phyloP scores from a whole-genome alignment of 345 rosid genomes.

The Isatis tinctoria region DNA sequence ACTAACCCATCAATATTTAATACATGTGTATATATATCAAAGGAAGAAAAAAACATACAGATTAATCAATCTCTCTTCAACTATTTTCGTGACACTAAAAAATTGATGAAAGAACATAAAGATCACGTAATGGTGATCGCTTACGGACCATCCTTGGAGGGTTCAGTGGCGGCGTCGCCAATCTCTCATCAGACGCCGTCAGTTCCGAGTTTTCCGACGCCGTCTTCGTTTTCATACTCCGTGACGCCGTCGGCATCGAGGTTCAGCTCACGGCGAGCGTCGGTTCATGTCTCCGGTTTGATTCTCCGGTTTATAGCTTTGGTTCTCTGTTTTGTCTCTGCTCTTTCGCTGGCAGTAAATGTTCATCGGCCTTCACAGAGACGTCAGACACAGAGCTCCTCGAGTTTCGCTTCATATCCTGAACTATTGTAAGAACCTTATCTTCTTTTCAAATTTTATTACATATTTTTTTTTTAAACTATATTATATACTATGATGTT shows the following conservation, averaged over 20 bases:
- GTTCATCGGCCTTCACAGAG: conserved; percentile 32
- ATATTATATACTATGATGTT: neutral
- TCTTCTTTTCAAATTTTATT: conserved; percentile 2
- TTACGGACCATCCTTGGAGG: conserved; percentile 33
- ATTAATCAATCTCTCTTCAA: conserved; percentile 1
- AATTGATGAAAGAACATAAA: conserved; percentile 24
- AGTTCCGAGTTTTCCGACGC: conserved; percentile 34
- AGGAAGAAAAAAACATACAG: neutral
- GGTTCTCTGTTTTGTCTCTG: conserved; percentile 57
- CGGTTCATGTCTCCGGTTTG: conserved; percentile 32
- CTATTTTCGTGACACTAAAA: neutral
- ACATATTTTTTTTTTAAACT: neutral
- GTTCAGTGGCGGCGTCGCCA: conserved; percentile 40
- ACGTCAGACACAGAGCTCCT: conserved; percentile 18
- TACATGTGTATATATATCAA: neutral
- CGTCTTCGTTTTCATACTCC: conserved; percentile 59
- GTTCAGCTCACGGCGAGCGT: conserved; percentile 30
- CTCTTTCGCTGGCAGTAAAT: conserved; percentile 48
- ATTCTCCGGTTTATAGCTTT: conserved; percentile 49
- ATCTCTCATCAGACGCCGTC: conserved; percentile 18
- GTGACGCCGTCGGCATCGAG: conserved; percentile 36
- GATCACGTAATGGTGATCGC: conserved; percentile 30
- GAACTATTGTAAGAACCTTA: conserved; percentile 51
- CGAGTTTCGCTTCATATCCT: conserved; percentile 48
- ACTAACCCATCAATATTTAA: neutral